Percentiles rank a stretch among this genome's conserved stretches.
Conservation (phyloP, 1,284 basidiomycete species). For the Takashimella tepidaria region DNA sequence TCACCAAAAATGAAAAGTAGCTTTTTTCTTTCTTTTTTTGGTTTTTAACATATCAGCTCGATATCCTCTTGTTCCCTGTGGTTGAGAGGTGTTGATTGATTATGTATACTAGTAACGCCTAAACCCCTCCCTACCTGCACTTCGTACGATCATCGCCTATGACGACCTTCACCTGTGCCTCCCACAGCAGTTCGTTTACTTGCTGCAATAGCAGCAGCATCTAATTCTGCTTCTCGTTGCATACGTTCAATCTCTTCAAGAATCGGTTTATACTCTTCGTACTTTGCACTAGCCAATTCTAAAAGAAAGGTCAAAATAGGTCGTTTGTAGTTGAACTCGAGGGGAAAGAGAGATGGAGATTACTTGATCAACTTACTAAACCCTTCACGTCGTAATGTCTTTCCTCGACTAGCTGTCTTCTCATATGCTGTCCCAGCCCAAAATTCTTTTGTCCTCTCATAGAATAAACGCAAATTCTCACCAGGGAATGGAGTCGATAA, state of each 20-base stretch:
- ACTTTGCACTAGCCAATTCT: slow-evolving; percentile 16
- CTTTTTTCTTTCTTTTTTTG: too few relatives aligned
- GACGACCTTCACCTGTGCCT: slow-evolving; percentile 32
- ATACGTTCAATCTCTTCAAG: slow-evolving; percentile 78
- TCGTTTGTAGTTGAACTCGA: too few relatives aligned
- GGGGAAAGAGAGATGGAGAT: too few relatives aligned
- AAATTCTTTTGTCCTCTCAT: slow-evolving; percentile 69
- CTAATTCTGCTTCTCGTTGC: slow-evolving; percentile 75
- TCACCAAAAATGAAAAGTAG: too few relatives aligned
- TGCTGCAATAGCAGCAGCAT: slow-evolving; percentile 68
- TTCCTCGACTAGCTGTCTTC: slow-evolving; percentile 62
- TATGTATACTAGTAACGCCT: too few relatives aligned
- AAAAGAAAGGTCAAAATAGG: too few relatives aligned
- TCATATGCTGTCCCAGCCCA: slow-evolving; percentile 72
- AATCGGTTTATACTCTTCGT: slow-evolving; percentile 67
- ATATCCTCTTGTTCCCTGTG: too few relatives aligned
- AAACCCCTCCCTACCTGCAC: too few relatives aligned
- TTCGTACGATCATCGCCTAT: too few relatives aligned
- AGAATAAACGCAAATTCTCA: slow-evolving; percentile 82
- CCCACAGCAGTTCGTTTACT: slow-evolving; percentile 21
- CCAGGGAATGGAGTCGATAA: slow-evolving; percentile 79
- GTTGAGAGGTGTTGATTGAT: too few relatives aligned
- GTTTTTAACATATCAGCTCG: too few relatives aligned
- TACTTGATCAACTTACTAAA: slow-evolving; percentile 63
- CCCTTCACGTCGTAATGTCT: slow-evolving; percentile 70